Percentiles rank a stretch among this genome's conserved stretches.
Conservation (phyloP, 73 alveolate species). For the Paramecium sexaurelia region DNA sequence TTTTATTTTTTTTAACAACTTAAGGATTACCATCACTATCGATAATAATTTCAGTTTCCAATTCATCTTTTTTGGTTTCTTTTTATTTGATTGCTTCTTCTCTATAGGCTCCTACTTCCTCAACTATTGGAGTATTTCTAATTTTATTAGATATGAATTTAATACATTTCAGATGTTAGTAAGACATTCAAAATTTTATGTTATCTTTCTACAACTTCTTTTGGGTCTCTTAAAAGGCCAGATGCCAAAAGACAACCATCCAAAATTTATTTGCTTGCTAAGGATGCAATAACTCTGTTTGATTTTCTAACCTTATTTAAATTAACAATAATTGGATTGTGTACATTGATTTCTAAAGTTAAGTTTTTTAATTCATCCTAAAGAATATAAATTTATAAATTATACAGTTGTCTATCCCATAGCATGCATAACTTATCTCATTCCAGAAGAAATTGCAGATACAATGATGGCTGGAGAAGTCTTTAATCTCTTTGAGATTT, state of each 20-base stretch:
- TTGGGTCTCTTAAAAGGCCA: slow-evolving; percentile 66
- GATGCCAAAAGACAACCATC: slow-evolving; percentile 72
- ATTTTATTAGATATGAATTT: background rate
- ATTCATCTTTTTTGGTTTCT: slow-evolving; percentile 9
- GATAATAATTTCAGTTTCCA: slow-evolving; percentile 50
- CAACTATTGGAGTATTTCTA: background rate
- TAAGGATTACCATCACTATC: slow-evolving; percentile 67
- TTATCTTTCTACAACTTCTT: slow-evolving; percentile 63
- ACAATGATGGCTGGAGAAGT: slow-evolving; percentile 82
- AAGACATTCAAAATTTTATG: slow-evolving; percentile 57
- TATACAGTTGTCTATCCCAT: slow-evolving; percentile 69
- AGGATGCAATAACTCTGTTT: slow-evolving; percentile 71
- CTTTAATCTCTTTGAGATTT: slow-evolving; percentile 78
- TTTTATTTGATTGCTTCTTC: background rate
- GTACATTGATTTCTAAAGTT: slow-evolving; percentile 76
- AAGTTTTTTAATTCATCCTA: slow-evolving; percentile 58
- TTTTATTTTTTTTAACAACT: slow-evolving; percentile 54
- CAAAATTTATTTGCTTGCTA: slow-evolving; percentile 64
- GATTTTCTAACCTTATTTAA: slow-evolving; percentile 74
- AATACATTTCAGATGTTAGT: slow-evolving; percentile 44
- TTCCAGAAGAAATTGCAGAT: slow-evolving; percentile 74
- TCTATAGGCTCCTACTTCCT: slow-evolving; percentile 44
- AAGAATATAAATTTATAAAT: background rate
- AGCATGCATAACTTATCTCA: slow-evolving; percentile 78
- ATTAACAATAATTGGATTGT: slow-evolving; percentile 72